Evolutionary conservation across 192 early-diverging fungal genomes (phyloP).

Genomic region (Gamsiella multidivaricata): DNA sequence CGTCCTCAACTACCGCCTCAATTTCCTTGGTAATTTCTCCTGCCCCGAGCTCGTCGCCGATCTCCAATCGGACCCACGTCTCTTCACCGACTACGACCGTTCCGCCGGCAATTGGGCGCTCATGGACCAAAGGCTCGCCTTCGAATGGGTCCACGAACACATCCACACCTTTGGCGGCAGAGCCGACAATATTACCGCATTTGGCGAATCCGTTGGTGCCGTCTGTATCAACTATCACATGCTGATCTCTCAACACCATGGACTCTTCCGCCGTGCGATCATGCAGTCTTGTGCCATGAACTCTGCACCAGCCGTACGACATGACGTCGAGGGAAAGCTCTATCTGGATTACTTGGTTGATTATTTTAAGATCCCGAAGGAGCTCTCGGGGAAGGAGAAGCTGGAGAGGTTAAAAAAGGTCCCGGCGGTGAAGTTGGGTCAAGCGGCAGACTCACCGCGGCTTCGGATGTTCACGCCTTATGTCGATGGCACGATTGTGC

Average conservation of each 20-base stretch:
- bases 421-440: neutral
- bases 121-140: constrained; percentile 18
- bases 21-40: constrained; percentile 57
- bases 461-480: constrained; percentile 29
- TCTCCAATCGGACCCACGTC: constrained; percentile 3
- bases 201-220: constrained; percentile 34
- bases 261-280: constrained; percentile 39
- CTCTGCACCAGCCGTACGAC: constrained; percentile 14
- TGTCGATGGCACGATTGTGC: constrained; percentile 27
- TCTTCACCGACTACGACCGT: constrained; percentile 6
- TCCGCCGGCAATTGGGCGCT: constrained; percentile 40
- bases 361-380: constrained; percentile 19
- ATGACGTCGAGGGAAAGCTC: constrained; percentile 24
- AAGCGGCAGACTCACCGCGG: constrained; percentile 4
- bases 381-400: constrained; percentile 21
- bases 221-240: constrained; percentile 33
- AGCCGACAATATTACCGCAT: constrained; percentile 10
- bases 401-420: constrained; percentile 10
- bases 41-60: constrained; percentile 35
- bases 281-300: constrained; percentile 32
- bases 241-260: constrained; percentile 29
- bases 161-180: constrained; percentile 27
- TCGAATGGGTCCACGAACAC: constrained; percentile 34
- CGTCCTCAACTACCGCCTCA: constrained; percentile 61
- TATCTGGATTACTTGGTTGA: constrained; percentile 23